phyloP scores from a whole-genome alignment of 177 flowering plant species.

The Vitis hybrid region DNA sequence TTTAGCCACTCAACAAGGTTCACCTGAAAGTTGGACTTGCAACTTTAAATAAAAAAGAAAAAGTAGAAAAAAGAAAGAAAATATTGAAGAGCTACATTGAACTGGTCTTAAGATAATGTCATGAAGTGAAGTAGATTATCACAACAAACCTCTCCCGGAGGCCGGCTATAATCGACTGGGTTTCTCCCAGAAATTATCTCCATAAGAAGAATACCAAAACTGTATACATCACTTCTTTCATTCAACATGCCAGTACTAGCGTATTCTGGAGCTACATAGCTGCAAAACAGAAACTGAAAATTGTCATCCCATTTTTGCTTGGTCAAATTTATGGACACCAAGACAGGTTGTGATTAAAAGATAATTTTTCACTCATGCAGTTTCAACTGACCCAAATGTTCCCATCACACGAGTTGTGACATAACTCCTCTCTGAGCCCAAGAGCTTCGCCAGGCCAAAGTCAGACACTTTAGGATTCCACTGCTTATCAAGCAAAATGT shows the following conservation, averaged over 20 bases:
- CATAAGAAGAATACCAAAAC: conserved; percentile 81
- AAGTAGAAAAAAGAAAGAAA: too few relatives aligned
- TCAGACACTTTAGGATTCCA: conserved; percentile 85
- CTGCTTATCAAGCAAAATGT: conserved; percentile 70
- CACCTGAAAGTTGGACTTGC: conserved; percentile 38
- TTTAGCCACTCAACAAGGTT: conserved; percentile 82
- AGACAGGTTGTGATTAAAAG: background rate
- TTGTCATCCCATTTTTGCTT: background rate
- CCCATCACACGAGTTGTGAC: conserved; percentile 90
- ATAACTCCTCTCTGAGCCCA: conserved; percentile 69
- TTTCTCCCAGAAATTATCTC: conserved; percentile 75
- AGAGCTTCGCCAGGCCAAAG: conserved; percentile 80
- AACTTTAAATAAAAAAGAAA: background rate
- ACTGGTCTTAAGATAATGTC: background rate
- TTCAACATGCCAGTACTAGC: conserved; percentile 87
- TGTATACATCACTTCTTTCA: conserved; percentile 79
- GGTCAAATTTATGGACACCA: background rate
- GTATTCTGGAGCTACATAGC: conserved; percentile 84
- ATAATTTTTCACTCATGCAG: background rate
- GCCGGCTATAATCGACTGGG: conserved; percentile 77
- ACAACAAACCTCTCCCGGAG: conserved; percentile 65
- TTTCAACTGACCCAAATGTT: conserved; percentile 66
- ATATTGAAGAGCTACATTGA: background rate
- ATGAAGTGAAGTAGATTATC: background rate
- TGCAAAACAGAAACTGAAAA: conserved; percentile 22